Conservation (phyloP, 169 alveolate species). For the Eimeria mitis region DNA sequence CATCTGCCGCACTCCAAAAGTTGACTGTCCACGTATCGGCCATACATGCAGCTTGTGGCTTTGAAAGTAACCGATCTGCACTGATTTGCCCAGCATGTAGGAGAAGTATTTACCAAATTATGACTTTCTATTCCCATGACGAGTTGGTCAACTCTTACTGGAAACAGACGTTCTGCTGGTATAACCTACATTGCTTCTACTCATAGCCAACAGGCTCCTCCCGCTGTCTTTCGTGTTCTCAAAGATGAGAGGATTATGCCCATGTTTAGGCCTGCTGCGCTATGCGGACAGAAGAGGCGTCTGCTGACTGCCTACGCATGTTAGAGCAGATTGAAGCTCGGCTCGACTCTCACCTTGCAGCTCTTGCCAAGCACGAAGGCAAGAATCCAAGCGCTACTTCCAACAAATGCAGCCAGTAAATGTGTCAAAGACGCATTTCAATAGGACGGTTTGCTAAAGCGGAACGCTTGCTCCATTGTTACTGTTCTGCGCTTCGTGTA, state of each 20-base stretch:
- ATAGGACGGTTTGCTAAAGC: neutral
- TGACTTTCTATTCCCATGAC: neutral
- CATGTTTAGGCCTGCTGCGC: neutral
- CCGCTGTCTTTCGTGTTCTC: neutral
- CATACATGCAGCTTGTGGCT: conserved; percentile 53
- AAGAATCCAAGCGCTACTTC: neutral
- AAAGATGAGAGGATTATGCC: neutral
- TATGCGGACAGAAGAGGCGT: conserved; percentile 67
- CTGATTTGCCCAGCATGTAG: neutral
- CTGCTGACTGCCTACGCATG: conserved; percentile 73
- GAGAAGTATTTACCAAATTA: neutral
- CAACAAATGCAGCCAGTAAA: neutral
- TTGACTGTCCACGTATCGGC: conserved; percentile 43
- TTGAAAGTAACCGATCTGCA: conserved; percentile 5
- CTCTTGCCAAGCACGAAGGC: conserved; percentile 76
- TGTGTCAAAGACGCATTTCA: neutral
- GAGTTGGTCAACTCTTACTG: neutral
- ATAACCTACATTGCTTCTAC: neutral
- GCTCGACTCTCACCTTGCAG: conserved; percentile 73
- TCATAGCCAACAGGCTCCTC: neutral
- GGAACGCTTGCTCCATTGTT: neutral
- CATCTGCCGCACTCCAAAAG: conserved; percentile 40
- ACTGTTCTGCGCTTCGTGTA: neutral
- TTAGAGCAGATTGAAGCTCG: conserved; percentile 79
- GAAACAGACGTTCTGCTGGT: neutral